These are phyloP conservation scores for Candida multigemmis DNA, from an alignment of 805 yeast genomes.

Conservation along the genomic window DNA sequence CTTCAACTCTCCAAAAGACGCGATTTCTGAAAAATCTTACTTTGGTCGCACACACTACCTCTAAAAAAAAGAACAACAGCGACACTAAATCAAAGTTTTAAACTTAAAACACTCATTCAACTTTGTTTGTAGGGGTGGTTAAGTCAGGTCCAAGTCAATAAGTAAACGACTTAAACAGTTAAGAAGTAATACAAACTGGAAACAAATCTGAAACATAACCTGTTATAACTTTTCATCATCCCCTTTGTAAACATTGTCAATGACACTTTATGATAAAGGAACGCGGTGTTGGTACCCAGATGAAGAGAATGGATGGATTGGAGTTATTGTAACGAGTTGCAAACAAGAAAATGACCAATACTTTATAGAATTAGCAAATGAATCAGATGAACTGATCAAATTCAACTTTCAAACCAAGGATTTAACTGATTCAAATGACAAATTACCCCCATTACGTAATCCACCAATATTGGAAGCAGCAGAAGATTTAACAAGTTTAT, in stretches of 20 bases:
- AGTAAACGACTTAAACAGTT: too few relatives aligned
- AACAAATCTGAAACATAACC: too few relatives aligned
- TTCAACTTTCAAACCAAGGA: constrained; percentile 40
- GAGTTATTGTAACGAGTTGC: constrained; percentile 48
- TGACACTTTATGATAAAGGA: constrained; percentile 18
- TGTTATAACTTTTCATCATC: too few relatives aligned
- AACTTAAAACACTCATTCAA: too few relatives aligned
- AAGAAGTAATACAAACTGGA: too few relatives aligned
- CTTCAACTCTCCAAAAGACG: too few relatives aligned
- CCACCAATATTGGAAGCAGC: constrained; percentile 90
- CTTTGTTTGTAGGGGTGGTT: too few relatives aligned
- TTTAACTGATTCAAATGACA: constrained; percentile 43
- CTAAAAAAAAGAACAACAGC: too few relatives aligned
- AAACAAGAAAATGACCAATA: constrained; percentile 34
- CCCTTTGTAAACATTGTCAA: constrained; percentile 5
- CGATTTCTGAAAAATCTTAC: too few relatives aligned
- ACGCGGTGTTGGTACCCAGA: constrained; percentile 82
- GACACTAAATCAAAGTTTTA: too few relatives aligned
- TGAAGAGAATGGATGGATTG: constrained; percentile 64
- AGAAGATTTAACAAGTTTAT: constrained; percentile 86
- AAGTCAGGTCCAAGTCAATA: too few relatives aligned
- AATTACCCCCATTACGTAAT: constrained; percentile 75
- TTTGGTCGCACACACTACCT: too few relatives aligned
- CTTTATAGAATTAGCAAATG: constrained; percentile 45
- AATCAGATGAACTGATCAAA: constrained; percentile 31